phyloP scores from a whole-genome alignment of 164 flowering plant species.

The Vitis riparia region DNA sequence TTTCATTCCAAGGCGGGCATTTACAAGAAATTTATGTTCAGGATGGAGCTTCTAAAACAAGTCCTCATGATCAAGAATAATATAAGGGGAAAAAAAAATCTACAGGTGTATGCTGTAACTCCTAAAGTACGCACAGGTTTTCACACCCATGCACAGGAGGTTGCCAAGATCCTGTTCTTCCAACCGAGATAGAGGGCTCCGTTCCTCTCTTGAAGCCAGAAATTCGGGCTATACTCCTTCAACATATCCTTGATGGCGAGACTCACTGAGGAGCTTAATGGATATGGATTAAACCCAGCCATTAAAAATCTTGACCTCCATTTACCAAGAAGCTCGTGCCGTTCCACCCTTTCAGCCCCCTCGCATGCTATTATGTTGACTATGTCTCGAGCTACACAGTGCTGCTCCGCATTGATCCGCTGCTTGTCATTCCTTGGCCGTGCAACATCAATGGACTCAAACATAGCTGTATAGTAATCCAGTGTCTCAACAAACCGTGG shows the following conservation, averaged over 20 bases:
- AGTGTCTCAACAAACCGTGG: conserved; percentile 44
- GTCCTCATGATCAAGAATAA: neutral
- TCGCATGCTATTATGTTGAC: conserved; percentile 68
- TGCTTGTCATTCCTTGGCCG: conserved; percentile 39
- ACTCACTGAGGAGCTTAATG: conserved; percentile 28
- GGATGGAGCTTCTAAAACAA: neutral
- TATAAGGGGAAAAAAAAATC: neutral
- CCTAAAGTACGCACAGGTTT: neutral
- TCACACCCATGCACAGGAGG: conserved; percentile 57
- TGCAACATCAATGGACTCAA: conserved; percentile 51
- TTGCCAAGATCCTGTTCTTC: conserved; percentile 42
- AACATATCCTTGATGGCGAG: conserved; percentile 24
- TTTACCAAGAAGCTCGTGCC: conserved; percentile 55
- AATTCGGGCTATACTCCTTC: conserved; percentile 38
- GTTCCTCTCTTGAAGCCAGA: conserved; percentile 26
- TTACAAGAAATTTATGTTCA: conserved; percentile 3
- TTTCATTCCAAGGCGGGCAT: conserved; percentile 1
- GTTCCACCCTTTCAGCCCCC: conserved; percentile 51
- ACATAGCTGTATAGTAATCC: conserved; percentile 58
- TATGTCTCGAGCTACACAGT: conserved; percentile 62
- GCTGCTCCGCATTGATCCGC: conserved; percentile 59
- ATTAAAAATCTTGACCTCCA: conserved; percentile 48
- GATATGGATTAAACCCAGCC: conserved; percentile 48
- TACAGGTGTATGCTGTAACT: conserved; percentile 3
- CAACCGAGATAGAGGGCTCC: conserved; percentile 53